phyloP scores from a whole-genome alignment of 2,329 filamentous ascomycete genomes.

The Rhexocercosporidium sp. region DNA sequence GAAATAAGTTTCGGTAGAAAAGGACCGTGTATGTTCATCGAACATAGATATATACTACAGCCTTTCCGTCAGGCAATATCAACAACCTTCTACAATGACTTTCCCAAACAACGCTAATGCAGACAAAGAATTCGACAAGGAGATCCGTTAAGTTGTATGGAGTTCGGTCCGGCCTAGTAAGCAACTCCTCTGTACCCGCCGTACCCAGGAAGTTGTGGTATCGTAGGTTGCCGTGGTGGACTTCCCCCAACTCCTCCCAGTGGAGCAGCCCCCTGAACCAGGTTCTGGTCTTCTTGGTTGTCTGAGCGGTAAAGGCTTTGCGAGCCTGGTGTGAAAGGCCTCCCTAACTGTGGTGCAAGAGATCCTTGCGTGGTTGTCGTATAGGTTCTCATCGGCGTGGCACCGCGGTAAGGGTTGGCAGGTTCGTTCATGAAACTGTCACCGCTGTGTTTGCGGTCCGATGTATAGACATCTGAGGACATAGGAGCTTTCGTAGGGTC shows the following conservation, averaged over 20 bases:
- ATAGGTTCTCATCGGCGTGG: conserved; percentile 33
- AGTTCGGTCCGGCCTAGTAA: conserved; percentile 31
- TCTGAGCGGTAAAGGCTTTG: conserved; percentile 22
- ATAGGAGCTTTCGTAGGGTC: conserved; percentile 33
- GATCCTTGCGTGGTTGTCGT: conserved; percentile 17
- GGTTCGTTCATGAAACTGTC: conserved; percentile 40
- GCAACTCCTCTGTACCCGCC: conserved; percentile 36
- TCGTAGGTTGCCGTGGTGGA: conserved; percentile 29
- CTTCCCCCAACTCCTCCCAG: conserved; percentile 30
- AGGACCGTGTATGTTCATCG: conserved; percentile 9
- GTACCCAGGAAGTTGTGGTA: conserved; percentile 29
- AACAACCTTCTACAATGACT: conserved; percentile 1
- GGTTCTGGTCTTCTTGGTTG: conserved; percentile 30
- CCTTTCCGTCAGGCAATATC: conserved; percentile 1
- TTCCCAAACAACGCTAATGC: conserved; percentile 22
- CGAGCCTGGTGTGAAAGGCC: conserved; percentile 12
- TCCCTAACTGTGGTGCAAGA: conserved; percentile 20
- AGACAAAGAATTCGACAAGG: conserved; percentile 20
- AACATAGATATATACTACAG: conserved; percentile 10
- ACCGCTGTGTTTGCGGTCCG: conserved; percentile 31
- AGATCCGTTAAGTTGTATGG: conserved; percentile 24
- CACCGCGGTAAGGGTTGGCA: conserved; percentile 37
- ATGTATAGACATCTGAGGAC: conserved; percentile 24
- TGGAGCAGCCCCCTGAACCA: conserved; percentile 35
- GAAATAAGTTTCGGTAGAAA: not conserved